Evolutionary conservation across 768 basidiomycete genomes (phyloP).

Genomic region (Russula virescens): DNA sequence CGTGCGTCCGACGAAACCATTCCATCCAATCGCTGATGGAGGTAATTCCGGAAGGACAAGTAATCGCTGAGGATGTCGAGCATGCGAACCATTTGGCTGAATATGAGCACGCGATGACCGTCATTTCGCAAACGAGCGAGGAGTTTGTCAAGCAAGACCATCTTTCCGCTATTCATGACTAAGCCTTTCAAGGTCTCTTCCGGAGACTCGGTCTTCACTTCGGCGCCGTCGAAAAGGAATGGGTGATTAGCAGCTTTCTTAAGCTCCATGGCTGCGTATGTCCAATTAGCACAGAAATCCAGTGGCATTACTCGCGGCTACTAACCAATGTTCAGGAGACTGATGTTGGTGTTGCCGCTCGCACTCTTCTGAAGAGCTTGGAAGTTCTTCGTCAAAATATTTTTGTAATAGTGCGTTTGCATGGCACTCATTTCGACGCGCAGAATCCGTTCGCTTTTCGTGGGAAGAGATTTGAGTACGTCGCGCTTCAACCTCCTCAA

Average conservation of each 20-base stretch:
- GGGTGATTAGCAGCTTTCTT: conserved; percentile 99
- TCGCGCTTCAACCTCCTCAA: conserved; percentile 91
- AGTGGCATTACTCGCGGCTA: conserved; percentile 24
- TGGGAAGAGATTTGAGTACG: conserved; percentile 91
- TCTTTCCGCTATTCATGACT: conserved; percentile 97
- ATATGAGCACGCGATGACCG: conserved; percentile 95
- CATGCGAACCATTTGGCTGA: conserved; percentile 99
- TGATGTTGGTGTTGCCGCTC: conserved; percentile 85
- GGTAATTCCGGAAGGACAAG: conserved; percentile 83
- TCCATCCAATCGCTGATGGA: conserved; percentile 92
- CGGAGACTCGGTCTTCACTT: conserved; percentile 49
- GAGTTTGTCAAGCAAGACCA: conserved; percentile 97
- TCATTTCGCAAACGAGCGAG: conserved; percentile 85
- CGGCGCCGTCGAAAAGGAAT: conserved; percentile 95
- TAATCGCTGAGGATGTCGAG: conserved; percentile 98
- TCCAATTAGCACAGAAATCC: background rate
- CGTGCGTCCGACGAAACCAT: conserved; percentile 89
- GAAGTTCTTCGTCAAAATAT: conserved; percentile 97
- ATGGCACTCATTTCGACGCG: conserved; percentile 96
- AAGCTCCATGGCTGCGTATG: conserved; percentile 80
- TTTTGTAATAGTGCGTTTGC: conserved; percentile 98
- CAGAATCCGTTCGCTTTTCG: conserved; percentile 96
- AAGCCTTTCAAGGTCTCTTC: conserved; percentile 93
- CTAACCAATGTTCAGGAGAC: conserved; percentile 86
- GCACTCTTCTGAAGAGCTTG: conserved; percentile 86